phyloP scores from a whole-genome alignment of 495 filamentous ascomycete genomes.

The Neurospora sp. region DNA sequence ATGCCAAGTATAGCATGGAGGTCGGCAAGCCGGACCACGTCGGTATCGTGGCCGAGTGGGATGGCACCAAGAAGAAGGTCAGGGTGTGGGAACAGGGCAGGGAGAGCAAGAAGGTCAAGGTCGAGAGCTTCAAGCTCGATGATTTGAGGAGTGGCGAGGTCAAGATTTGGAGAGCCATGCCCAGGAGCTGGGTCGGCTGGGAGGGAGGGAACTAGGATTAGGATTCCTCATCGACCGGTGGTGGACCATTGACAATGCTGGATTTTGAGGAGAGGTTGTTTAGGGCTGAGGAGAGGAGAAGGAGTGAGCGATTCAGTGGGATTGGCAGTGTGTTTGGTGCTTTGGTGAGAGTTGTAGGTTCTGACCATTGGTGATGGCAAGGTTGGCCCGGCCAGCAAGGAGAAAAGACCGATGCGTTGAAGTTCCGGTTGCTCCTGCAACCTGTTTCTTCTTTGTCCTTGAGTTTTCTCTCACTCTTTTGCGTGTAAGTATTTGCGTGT shows the following conservation, averaged over 20 bases:
- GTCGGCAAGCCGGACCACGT: constrained; percentile 93
- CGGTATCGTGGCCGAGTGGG: constrained; percentile 95
- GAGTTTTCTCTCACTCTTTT: background rate
- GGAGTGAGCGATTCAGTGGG: background rate
- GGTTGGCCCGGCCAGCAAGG: background rate
- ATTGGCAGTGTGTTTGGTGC: background rate
- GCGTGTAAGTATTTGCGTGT: background rate
- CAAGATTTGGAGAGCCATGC: constrained; percentile 96
- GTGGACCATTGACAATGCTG: background rate
- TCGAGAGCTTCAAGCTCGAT: constrained; percentile 86
- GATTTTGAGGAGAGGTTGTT: background rate
- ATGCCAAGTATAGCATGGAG: constrained; percentile 82
- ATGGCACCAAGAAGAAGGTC: constrained; percentile 97
- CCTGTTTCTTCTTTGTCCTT: background rate
- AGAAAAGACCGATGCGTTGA: background rate
- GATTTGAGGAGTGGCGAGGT: constrained; percentile 91
- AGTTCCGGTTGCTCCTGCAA: background rate
- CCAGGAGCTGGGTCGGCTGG: constrained; percentile 88
- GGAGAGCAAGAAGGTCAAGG: constrained; percentile 88
- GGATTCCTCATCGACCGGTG: background rate
- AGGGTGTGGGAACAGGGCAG: constrained; percentile 90
- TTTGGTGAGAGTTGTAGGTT: background rate
- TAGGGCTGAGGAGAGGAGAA: background rate
- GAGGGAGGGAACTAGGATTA: constrained; percentile 22
- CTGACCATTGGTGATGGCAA: background rate